Conservation (phyloP, 306 rosid species). For the Myrica gale region DNA sequence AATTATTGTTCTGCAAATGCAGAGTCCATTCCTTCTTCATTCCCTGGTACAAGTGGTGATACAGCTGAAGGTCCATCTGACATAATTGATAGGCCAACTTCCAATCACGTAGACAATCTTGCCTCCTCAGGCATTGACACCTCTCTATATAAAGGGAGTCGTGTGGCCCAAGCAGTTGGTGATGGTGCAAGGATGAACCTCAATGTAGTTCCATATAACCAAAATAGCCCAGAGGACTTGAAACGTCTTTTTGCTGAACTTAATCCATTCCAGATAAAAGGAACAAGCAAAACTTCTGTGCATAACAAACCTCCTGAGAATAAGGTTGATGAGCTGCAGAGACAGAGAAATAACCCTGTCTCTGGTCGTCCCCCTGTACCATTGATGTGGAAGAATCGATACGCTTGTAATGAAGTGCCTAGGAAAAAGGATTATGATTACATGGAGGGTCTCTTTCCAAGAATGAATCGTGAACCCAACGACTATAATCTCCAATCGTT, state of each 20-base stretch:
- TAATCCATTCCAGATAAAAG: slow-evolving; percentile 86
- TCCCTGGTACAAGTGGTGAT: slow-evolving; percentile 43
- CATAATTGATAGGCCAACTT: slow-evolving; percentile 36
- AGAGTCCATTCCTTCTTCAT: slow-evolving; percentile 43
- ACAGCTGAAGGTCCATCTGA: slow-evolving; percentile 52
- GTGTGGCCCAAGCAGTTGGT: slow-evolving; percentile 63
- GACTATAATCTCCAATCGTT: slow-evolving; percentile 54
- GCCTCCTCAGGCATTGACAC: slow-evolving; percentile 49
- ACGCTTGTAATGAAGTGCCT: slow-evolving; percentile 75
- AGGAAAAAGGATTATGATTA: slow-evolving; percentile 50
- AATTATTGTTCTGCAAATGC: slow-evolving; percentile 50
- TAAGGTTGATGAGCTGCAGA: slow-evolving; percentile 59
- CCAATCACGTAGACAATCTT: slow-evolving; percentile 46
- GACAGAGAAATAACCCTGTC: slow-evolving; percentile 43
- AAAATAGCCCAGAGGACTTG: slow-evolving; percentile 60
- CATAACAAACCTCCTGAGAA: slow-evolving; percentile 61
- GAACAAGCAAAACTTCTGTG: slow-evolving; percentile 67
- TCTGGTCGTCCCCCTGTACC: slow-evolving; percentile 66
- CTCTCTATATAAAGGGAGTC: slow-evolving; percentile 67
- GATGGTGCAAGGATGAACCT: slow-evolving; percentile 68
- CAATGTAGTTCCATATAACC: slow-evolving; percentile 80
- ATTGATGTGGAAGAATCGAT: slow-evolving; percentile 74
- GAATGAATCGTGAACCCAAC: slow-evolving; percentile 54
- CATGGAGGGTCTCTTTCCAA: slow-evolving; percentile 37
- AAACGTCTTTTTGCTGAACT: slow-evolving; percentile 83